Conservation (phyloP, 1,284 basidiomycete genomes). For the Pseudozyma sp. region DNA sequence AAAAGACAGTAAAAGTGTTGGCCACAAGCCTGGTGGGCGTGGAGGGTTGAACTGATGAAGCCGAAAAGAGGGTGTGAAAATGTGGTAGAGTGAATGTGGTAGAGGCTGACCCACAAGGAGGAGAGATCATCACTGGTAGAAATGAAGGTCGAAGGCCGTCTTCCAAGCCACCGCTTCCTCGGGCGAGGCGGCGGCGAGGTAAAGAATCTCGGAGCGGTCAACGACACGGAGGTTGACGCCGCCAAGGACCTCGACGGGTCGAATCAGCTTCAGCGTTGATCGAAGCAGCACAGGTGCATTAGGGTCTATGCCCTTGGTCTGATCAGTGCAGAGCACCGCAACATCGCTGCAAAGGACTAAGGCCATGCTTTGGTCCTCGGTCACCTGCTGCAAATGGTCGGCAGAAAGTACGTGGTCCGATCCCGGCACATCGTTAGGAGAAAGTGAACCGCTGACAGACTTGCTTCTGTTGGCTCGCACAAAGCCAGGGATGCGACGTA, state of each 20-base stretch:
- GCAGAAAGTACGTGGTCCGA: constrained; percentile 77
- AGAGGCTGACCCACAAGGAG: not conserved
- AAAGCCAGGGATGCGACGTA: constrained; percentile 85
- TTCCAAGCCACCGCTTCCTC: constrained; percentile 54
- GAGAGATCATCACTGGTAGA: constrained; percentile 24
- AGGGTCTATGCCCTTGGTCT: constrained; percentile 18
- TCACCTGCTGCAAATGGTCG: constrained; percentile 79
- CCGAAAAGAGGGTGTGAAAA: constrained; percentile 2
- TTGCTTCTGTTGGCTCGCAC: constrained; percentile 70
- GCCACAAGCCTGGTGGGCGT: not conserved
- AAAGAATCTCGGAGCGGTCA: constrained; percentile 51
- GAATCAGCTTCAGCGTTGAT: constrained; percentile 30
- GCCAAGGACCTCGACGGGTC: constrained; percentile 48
- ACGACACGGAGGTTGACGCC: constrained; percentile 52
- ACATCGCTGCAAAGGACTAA: constrained; percentile 88
- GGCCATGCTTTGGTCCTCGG: constrained; percentile 51
- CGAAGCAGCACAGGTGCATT: constrained; percentile 29
- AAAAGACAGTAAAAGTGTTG: constrained; percentile 9
- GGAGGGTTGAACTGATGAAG: not conserved
- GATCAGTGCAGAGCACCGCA: constrained; percentile 86
- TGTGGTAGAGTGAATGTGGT: not conserved
- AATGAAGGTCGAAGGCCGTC: constrained; percentile 55
- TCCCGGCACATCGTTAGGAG: not conserved
- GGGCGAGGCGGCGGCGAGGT: constrained; percentile 44
- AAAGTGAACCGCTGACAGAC: constrained; percentile 13